A percentile compares a stretch with the other conserved stretches of the same genome.
Evolutionary conservation across 306 rosid genomes (phyloP).

Genomic region (Arachis stenosperma): DNA sequence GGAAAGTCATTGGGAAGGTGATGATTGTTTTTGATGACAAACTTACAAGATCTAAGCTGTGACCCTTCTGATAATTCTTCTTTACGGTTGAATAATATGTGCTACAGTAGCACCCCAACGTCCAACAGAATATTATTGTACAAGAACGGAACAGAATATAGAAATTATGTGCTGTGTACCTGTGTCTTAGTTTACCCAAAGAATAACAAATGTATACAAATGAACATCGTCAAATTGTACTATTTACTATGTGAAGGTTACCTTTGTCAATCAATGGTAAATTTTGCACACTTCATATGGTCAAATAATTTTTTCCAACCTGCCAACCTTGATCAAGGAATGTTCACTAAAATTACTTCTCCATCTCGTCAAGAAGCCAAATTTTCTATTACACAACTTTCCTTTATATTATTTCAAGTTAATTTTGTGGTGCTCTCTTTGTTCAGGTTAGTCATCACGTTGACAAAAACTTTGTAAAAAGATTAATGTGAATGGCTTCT

Average conservation of each 20-base stretch:
- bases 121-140: conserved; percentile 17
- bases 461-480: neutral
- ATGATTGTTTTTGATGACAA: conserved; percentile 70
- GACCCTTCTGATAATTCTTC: conserved; percentile 38
- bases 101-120: neutral
- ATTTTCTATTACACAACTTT: neutral
- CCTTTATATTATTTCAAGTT: neutral
- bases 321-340: no score
- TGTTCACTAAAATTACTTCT: no score
- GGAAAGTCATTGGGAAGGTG: conserved; percentile 91
- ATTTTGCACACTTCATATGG: no score
- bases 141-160: conserved; percentile 10
- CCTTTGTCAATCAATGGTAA: no score
- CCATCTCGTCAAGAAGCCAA: no score
- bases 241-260: no score
- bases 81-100: conserved; percentile 27
- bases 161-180: conserved; percentile 1
- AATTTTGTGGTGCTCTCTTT: neutral
- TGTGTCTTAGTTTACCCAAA: no score
- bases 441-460: neutral
- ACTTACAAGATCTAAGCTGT: conserved; percentile 65
- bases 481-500: no score
- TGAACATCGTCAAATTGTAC: neutral
- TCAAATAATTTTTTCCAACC: no score
- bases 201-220: no score